Base-by-base conservation (phyloP, 164 flowering plant species). In the Vitis rotundifolia region DNA sequence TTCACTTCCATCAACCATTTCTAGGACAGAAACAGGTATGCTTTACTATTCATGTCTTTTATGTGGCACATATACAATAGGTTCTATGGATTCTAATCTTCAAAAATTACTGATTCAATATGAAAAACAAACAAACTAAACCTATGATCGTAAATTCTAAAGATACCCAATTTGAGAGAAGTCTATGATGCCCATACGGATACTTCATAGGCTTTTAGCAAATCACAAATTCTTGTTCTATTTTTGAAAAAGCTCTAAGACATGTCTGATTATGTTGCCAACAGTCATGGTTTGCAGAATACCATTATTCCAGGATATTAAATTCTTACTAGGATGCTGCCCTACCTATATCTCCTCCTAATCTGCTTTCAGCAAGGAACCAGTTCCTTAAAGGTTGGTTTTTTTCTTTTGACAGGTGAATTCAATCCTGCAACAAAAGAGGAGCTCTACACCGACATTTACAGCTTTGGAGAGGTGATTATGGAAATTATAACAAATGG, bases 401-500 rank as follows among this genome's bases (percentile, higher is more conserved):
- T 29, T 72, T 29, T 63, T 8, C 44, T 9, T 75, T 57, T 1
- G 1, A 65, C 85, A 88, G 97, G 80, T 72, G 81, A 83, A 75
- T 58, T 73, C 70, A 77, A 66, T 54, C 57, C 70, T 50, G 68
- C 67, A 57, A 67, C 75, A 12, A 77, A 84, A 59, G 93, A 85
- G 57, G 93, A 91, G 64, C 82, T 87, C 48, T 54, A 63, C 78
- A 76, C 58, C 77, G 99, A 94, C 59, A 70, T 92, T 18, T 84
- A 77, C 86, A 80, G 73, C 74, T 94, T 92, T 59, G 99, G 99
- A 18, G 92, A 85, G 81, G 47, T 92, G 48, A 75, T 89, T 58
- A 58, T 94, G 73, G 97, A 92, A 78, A 77, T 89, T 49, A 61
- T 94, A 65, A 86, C 88, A 9, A 86, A 88, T 77, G 99, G 97